Evolutionary conservation across 2,329 filamentous ascomycete species (phyloP).

Genomic region (Tympanopsis confertula): DNA sequence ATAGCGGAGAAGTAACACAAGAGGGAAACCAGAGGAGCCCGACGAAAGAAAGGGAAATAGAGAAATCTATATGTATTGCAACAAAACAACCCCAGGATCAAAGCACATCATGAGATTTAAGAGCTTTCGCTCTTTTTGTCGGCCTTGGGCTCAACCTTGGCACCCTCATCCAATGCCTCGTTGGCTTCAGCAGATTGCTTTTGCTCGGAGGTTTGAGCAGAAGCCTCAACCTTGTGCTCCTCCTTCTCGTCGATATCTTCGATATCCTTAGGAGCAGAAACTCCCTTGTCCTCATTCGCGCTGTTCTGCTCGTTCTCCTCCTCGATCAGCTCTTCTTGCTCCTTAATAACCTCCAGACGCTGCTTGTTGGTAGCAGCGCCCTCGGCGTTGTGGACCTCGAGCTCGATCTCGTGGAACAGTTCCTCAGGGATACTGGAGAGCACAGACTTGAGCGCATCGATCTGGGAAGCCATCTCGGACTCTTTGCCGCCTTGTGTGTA

Average conservation of each 20-base stretch:
- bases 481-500: conserved; percentile 64
- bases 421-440: conserved; percentile 93
- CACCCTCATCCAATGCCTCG: conserved; percentile 35
- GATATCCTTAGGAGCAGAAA: conserved; percentile 68
- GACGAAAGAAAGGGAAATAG: too few species aligned
- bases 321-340: conserved; percentile 95
- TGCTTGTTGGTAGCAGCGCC: conserved; percentile 98
- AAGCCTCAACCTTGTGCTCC: conserved; percentile 60
- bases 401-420: conserved; percentile 97
- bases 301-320: conserved; percentile 91
- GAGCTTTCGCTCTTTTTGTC: too few species aligned
- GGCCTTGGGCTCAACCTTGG: neutral
- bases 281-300: conserved; percentile 63
- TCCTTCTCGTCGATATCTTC: conserved; percentile 95
- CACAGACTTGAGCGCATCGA: conserved; percentile 85
- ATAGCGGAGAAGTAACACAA: too few species aligned
- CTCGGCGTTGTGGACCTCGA: conserved; percentile 93
- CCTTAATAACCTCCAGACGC: conserved; percentile 91
- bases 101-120: too few species aligned
- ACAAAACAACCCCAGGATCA: too few species aligned
- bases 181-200: conserved; percentile 29
- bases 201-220: conserved; percentile 28
- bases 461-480: conserved; percentile 78
- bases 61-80: too few species aligned
- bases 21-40: too few species aligned